Conservation (phyloP, 2,329 filamentous ascomycete species). For the Gremmenia infestans region DNA sequence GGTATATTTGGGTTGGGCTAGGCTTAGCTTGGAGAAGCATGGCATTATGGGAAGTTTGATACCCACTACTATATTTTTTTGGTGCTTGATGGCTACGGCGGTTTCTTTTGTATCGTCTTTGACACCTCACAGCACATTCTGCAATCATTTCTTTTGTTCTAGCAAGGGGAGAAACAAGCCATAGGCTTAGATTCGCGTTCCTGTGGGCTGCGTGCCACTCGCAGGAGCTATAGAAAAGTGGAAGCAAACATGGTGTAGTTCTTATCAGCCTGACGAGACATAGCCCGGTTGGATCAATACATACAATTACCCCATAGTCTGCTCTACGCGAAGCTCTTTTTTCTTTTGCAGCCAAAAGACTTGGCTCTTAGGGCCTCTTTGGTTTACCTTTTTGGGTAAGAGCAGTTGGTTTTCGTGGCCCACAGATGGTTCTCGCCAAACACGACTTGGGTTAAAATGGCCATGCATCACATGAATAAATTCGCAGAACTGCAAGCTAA, state of each 20-base stretch:
- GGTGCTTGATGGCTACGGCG: background rate
- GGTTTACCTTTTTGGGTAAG: no score
- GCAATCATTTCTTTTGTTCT: constrained; percentile 22
- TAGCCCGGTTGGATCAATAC: background rate
- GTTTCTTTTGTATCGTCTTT: constrained; percentile 15
- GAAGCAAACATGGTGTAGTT: background rate
- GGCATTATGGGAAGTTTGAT: background rate
- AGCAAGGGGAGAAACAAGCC: background rate
- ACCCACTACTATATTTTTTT: background rate
- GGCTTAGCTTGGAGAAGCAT: background rate
- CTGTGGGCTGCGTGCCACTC: background rate
- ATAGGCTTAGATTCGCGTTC: background rate
- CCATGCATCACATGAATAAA: no score
- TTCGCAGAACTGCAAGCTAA: no score
- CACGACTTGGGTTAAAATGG: no score
- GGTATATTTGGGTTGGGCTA: constrained; percentile 1
- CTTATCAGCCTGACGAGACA: background rate
- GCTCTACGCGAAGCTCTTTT: background rate
- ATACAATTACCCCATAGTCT: background rate
- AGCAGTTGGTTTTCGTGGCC: no score
- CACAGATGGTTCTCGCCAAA: no score
- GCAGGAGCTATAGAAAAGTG: background rate
- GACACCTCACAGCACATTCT: constrained; percentile 26
- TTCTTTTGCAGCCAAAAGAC: no score
- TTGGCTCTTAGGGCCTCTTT: no score